These are phyloP conservation scores for Lanmaoa rubissima DNA, from an alignment of 768 basidiomycete genomes.

Conservation along the genomic window DNA sequence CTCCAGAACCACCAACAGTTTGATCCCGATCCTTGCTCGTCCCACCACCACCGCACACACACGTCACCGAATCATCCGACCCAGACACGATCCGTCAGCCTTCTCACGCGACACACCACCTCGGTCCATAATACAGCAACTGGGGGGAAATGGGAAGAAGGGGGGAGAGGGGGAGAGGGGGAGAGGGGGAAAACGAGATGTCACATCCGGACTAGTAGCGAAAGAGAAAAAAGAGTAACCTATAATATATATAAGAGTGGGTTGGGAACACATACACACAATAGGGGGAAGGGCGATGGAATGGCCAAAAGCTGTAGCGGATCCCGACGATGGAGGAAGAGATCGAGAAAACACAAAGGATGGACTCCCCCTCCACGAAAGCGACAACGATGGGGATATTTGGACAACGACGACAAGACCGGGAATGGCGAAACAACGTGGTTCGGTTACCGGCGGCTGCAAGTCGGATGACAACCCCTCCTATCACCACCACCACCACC, in stretches of 20 bases:
- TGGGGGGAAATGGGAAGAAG: background rate
- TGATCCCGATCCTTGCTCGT: slow-evolving; percentile 7
- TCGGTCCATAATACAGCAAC: slow-evolving; percentile 20
- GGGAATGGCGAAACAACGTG: slow-evolving; percentile 15
- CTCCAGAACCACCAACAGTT: slow-evolving; percentile 3
- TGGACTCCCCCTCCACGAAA: slow-evolving; percentile 10
- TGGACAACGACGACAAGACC: slow-evolving; percentile 11
- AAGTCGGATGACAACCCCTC: slow-evolving; percentile 9
- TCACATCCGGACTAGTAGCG: slow-evolving; percentile 22
- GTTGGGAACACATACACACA: slow-evolving; percentile 26
- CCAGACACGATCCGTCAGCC: slow-evolving; percentile 13
- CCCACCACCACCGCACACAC: slow-evolving; percentile 5
- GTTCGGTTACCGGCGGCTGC: slow-evolving; percentile 10
- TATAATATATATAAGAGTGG: slow-evolving; percentile 33
- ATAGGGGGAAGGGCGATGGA: slow-evolving; percentile 2
- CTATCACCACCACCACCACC: background rate
- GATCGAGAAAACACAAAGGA: slow-evolving; percentile 10
- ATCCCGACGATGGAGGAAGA: slow-evolving; percentile 12
- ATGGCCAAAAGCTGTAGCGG: slow-evolving; percentile 14
- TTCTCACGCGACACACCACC: slow-evolving; percentile 12
- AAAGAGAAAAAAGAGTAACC: slow-evolving; percentile 20
- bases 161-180: background rate
- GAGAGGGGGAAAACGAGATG: slow-evolving; percentile 7
- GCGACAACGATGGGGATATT: slow-evolving; percentile 11
- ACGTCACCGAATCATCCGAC: slow-evolving; percentile 8